Evolutionary conservation across 768 basidiomycete genomes (phyloP).

Genomic region (Mycena belliarum): DNA sequence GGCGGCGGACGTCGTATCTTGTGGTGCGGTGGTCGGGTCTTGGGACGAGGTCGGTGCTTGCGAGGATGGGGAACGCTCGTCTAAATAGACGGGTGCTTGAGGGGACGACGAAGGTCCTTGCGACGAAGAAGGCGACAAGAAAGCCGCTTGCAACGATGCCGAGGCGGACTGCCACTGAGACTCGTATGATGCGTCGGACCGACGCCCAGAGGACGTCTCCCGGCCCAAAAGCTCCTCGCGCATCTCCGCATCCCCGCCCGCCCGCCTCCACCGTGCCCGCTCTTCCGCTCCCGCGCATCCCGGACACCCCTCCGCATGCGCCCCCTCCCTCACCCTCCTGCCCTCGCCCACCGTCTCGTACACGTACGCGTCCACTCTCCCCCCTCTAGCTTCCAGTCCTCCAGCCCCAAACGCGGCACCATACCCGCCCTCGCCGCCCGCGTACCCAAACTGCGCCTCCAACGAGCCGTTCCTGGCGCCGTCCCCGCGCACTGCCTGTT

Average conservation of each 20-base stretch:
- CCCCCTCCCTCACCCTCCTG: neutral
- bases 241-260: neutral
- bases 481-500: neutral
- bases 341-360: slow-evolving; percentile 8
- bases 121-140: too few relatives aligned
- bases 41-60: neutral
- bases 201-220: neutral
- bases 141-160: too few relatives aligned
- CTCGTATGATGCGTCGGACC: neutral
- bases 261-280: slow-evolving; percentile 2
- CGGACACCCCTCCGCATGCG: slow-evolving; percentile 13
- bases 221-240: neutral
- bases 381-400: neutral
- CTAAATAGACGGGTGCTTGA: too few relatives aligned
- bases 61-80: too few relatives aligned
- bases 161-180: neutral
- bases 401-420: neutral
- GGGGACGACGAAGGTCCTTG: too few relatives aligned
- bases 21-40: neutral
- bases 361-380: neutral
- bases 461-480: neutral
- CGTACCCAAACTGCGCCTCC: neutral
- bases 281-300: slow-evolving; percentile 11
- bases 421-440: neutral
- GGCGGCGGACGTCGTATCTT: too few relatives aligned